Percentiles rank a stretch among this genome's conserved stretches.
phyloP scores from a whole-genome alignment of 2,329 filamentous ascomycete genomes.

The Trichophyton simii region DNA sequence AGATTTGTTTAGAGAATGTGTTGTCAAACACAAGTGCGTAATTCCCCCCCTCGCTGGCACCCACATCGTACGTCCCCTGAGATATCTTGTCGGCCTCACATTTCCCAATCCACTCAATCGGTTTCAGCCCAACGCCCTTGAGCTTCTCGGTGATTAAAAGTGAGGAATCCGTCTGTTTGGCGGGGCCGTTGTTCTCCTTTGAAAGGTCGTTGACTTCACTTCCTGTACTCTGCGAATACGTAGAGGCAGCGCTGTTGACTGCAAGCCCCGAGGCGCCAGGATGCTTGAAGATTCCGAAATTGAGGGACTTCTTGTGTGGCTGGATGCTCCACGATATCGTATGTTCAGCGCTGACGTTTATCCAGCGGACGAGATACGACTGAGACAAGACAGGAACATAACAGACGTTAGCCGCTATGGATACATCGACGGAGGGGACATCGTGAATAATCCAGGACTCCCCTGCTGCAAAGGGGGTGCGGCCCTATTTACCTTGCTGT shows the following conservation, averaged over 20 bases:
- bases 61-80: conserved; percentile 76
- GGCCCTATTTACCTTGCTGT: conserved; percentile 66
- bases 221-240: conserved; percentile 18
- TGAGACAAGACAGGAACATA: conserved; percentile 26
- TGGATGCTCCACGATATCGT: conserved; percentile 97
- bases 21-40: conserved; percentile 97
- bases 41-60: conserved; percentile 65
- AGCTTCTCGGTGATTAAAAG: conserved; percentile 57
- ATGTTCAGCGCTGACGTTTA: conserved; percentile 76
- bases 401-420: not conserved
- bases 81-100: conserved; percentile 94
- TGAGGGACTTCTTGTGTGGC: conserved; percentile 95
- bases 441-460: conserved; percentile 11
- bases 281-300: conserved; percentile 97
- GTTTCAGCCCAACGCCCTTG: conserved; percentile 48
- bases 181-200: conserved; percentile 20
- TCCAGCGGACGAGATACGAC: conserved; percentile 98
- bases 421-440: not conserved
- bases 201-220: conserved; percentile 23
- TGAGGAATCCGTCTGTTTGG: conserved; percentile 45
- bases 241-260: conserved; percentile 19
- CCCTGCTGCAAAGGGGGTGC: conserved; percentile 12
- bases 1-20: conserved; percentile 89
- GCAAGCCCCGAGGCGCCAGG: conserved; percentile 54
- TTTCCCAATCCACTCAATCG: conserved; percentile 72